Percentiles rank a stretch among this genome's conserved stretches.
These are phyloP conservation scores for Russula compacta DNA, from an alignment of 768 basidiomycete genomes.

Conservation along the genomic window DNA sequence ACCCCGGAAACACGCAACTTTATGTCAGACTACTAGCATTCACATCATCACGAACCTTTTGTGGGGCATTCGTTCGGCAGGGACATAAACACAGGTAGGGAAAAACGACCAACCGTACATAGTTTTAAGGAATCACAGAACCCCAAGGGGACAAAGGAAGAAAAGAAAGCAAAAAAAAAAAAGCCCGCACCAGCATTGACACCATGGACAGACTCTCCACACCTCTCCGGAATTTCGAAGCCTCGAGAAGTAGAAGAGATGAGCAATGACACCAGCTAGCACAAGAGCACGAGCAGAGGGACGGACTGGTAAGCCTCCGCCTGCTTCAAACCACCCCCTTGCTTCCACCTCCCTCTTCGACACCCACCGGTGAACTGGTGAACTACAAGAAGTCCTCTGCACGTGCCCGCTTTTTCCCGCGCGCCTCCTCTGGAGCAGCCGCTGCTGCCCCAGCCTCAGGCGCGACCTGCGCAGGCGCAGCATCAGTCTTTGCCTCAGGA, in stretches of 20 bases:
- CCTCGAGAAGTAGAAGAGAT: slow-evolving; percentile 18
- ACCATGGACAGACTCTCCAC: background rate
- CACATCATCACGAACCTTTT: slow-evolving; percentile 13
- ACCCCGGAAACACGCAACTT: background rate
- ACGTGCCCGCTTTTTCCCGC: slow-evolving; percentile 77
- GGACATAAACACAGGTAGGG: slow-evolving; percentile 13
- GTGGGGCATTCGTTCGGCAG: slow-evolving; percentile 8
- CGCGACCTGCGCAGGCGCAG: slow-evolving; percentile 23
- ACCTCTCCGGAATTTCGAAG: slow-evolving; percentile 6
- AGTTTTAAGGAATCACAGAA: slow-evolving; percentile 6
- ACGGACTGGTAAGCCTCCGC: slow-evolving; percentile 27
- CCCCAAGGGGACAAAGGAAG: slow-evolving; percentile 4
- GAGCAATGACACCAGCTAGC: slow-evolving; percentile 18
- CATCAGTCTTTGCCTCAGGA: slow-evolving; percentile 26
- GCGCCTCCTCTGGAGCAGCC: slow-evolving; percentile 42
- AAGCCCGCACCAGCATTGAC: slow-evolving; percentile 21
- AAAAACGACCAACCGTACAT: slow-evolving; percentile 26
- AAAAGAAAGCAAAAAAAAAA: slow-evolving; percentile 13
- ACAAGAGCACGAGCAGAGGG: slow-evolving; percentile 23
- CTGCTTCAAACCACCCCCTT: slow-evolving; percentile 7
- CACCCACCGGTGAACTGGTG: background rate
- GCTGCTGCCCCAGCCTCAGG: background rate
- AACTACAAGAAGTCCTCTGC: slow-evolving; percentile 75
- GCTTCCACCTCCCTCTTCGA: slow-evolving; percentile 1
- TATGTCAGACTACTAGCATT: slow-evolving; percentile 10